Conservation (phyloP, 2,329 filamentous ascomycete species). For the Scopulariopsis brevicaulis region DNA sequence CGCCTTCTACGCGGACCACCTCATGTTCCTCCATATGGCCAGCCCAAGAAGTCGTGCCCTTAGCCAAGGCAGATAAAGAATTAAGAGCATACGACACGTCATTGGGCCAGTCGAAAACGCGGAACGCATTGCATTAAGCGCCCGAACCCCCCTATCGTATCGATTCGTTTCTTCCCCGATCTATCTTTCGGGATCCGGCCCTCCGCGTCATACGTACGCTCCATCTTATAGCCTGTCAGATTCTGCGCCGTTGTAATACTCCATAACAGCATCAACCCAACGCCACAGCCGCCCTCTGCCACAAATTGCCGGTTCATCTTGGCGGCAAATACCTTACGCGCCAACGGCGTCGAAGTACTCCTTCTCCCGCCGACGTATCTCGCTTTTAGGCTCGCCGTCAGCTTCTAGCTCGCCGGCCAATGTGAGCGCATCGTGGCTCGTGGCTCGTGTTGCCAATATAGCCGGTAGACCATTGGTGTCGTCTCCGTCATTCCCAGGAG, state of each 20-base stretch:
- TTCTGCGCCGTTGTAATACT: conserved; percentile 12
- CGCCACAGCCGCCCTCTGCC: conserved; percentile 9
- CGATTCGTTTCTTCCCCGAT: too few species aligned
- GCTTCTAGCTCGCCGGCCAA: conserved; percentile 7
- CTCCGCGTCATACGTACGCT: too few species aligned
- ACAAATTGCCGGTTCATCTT: conserved; percentile 10
- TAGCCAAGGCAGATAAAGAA: background rate
- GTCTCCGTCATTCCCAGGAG: conserved; percentile 6
- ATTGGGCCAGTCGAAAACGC: background rate
- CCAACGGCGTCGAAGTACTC: conserved; percentile 10
- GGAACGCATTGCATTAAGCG: background rate
- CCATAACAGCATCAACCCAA: conserved; percentile 8
- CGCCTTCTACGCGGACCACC: background rate
- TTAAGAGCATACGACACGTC: background rate
- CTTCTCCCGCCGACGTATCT: conserved; percentile 7
- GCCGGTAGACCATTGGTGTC: conserved; percentile 6
- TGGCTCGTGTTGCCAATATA: conserved; percentile 7
- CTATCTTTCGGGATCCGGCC: too few species aligned
- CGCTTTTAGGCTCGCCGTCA: conserved; percentile 8
- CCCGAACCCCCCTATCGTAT: too few species aligned
- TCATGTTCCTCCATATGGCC: background rate
- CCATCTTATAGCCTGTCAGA: background rate
- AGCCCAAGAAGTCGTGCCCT: background rate
- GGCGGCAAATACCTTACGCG: conserved; percentile 8
- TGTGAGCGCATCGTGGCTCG: conserved; percentile 6